Evolutionary conservation across 257 asterid species (phyloP), one percentile per base, ranked within the genome.

Genomic region (Henckelia pumila): DNA sequence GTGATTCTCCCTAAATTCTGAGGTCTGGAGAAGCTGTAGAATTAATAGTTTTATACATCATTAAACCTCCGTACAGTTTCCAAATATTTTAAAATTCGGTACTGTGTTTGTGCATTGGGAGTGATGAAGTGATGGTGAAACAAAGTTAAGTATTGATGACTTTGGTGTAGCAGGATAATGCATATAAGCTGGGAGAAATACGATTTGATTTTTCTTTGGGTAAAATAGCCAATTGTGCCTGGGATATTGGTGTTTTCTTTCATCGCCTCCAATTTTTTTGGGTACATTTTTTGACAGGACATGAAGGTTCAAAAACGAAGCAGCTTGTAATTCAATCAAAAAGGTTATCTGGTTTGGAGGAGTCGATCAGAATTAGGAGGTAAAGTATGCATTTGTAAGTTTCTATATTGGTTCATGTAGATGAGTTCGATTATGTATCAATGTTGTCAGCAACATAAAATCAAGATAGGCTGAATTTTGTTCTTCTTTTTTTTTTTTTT

Each of bases 311-410:
- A n/a, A n/a, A n/a, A n/a, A n/a, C n/a, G n/a, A n/a, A n/a, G n/a
- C n/a, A n/a, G n/a, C n/a, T 69, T 79, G 71, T 35, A 35, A 35
- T 35, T 35, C 16, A 35, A 10, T 62, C 71, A 3, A 75, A 79
- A 52, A 82, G 79, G 69, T 37, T 88, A 61, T 88, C 95, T 4
- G 98, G 98, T 52, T 82, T 92, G 82, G 97, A 88, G 84, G 97
- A 92, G 83, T 83, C 93, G 32, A 79, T 92, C 69, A 80, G 97
- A 79, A 92, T 88, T 69, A 69, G 83, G 78, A 89, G 92, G 98
- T 89, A 81, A 26, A 47, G 3, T 25, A 56, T 71, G 44, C 16
- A 25, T 35, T 49, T 50, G 3, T 47, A 19, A 17, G 47, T n/a
- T 64, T 26, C 29, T 64, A 26, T 50, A 61, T 33, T 30, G 16